Conservation (phyloP, 495 filamentous ascomycete genomes). For the Neurospora tetrasperma region DNA sequence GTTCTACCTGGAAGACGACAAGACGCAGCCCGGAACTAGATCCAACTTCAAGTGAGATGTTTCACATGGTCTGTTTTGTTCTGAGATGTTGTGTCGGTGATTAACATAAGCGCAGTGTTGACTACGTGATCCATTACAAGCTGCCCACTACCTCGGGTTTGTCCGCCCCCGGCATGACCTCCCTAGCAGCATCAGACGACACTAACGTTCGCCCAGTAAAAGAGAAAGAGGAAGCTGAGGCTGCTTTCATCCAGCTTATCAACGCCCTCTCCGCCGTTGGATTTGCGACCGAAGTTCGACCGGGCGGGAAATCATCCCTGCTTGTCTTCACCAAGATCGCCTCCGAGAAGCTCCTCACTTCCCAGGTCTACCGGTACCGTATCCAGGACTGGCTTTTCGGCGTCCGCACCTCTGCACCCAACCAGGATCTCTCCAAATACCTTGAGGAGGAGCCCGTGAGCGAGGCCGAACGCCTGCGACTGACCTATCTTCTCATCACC, state of each 20-base stretch:
- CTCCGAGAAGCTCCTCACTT: slow-evolving; percentile 50
- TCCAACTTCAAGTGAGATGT: slow-evolving; percentile 20
- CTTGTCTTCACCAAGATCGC: slow-evolving; percentile 76
- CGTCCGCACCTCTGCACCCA: slow-evolving; percentile 68
- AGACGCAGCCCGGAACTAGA: slow-evolving; percentile 22
- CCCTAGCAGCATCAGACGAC: neutral
- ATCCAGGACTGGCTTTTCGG: slow-evolving; percentile 96
- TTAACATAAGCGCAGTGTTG: slow-evolving; percentile 46
- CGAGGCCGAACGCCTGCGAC: slow-evolving; percentile 78
- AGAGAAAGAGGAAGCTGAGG: slow-evolving; percentile 55
- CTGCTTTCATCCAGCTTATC: slow-evolving; percentile 66
- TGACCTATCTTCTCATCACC: slow-evolving; percentile 81
- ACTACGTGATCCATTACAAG: slow-evolving; percentile 84
- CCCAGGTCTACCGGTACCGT: slow-evolving; percentile 58
- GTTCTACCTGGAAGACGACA: slow-evolving; percentile 19
- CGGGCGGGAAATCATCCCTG: slow-evolving; percentile 64
- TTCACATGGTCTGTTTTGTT: neutral
- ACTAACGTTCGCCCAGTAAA: slow-evolving; percentile 19
- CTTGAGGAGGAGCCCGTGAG: slow-evolving; percentile 60
- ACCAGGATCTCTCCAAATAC: slow-evolving; percentile 55
- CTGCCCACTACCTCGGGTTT: slow-evolving; percentile 52
- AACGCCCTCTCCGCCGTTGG: slow-evolving; percentile 61
- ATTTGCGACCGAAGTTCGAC: slow-evolving; percentile 74
- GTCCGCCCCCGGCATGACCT: slow-evolving; percentile 8
- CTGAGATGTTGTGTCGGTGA: slow-evolving; percentile 8